phyloP scores from a whole-genome alignment of 1,284 basidiomycete species.

The Erythrobasidium hasegawianum region DNA sequence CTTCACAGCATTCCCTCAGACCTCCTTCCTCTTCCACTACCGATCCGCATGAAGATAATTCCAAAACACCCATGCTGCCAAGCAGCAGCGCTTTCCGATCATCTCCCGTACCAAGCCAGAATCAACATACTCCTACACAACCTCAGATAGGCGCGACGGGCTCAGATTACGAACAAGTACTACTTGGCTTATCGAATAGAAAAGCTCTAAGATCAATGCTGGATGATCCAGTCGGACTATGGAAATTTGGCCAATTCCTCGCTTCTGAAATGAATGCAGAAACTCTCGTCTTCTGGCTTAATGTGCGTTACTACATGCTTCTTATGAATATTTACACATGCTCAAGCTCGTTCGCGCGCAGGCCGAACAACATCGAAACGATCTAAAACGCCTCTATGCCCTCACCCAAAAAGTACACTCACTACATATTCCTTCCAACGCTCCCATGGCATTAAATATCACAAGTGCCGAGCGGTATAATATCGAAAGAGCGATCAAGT shows the following conservation, averaged over 20 bases:
- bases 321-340: too few relatives aligned
- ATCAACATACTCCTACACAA: background rate
- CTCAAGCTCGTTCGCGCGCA: too few relatives aligned
- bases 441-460: constrained; percentile 34
- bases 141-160: background rate
- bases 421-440: constrained; percentile 32
- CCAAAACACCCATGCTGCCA: background rate
- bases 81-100: background rate
- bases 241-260: constrained; percentile 37
- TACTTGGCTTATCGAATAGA: constrained; percentile 27
- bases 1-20: background rate
- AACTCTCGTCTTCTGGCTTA: constrained; percentile 35
- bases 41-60: background rate
- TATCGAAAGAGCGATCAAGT: constrained; percentile 15
- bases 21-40: constrained; percentile 12
- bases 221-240: constrained; percentile 34
- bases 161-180: constrained; percentile 24
- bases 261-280: constrained; percentile 35
- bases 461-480: constrained; percentile 25
- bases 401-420: constrained; percentile 35
- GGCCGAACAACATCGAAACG: constrained; percentile 36
- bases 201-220: constrained; percentile 31
- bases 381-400: constrained; percentile 33
- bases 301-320: background rate
- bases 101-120: background rate